Evolutionary conservation across 2,329 filamentous ascomycete species (phyloP), one percentile per base, ranked within the genome.

Genomic region (Cladosporium sp.): DNA sequence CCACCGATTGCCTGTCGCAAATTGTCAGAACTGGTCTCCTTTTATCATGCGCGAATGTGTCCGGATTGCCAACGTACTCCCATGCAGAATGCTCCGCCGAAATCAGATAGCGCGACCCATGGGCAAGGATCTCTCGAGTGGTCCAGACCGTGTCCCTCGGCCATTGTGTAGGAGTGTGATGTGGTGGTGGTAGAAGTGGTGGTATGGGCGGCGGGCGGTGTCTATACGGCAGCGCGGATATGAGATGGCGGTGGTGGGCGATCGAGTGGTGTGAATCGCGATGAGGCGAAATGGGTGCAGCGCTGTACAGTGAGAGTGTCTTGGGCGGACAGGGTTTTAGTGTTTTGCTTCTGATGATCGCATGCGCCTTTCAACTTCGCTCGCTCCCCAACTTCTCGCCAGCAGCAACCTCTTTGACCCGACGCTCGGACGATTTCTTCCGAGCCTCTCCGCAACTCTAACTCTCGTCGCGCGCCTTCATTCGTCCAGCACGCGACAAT

Each of bases 81-180:
- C 94, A 97, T 98, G 77, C 87, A 89, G 76, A 98, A 97, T 65
- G 94, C 95, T 81, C 95, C 95, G 69, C 95, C 95, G 78, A 98
- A 98, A 83, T 99, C 95, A 81, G 93, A 97, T 72, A 98, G 86
- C 70, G 95, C 91, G 76, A 98, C 93, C 89, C 90, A 98, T 65
- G 95, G 95, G 82, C 95, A 98, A 69, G 95, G 95, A 81, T 98
- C 95, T 83, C 95, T 88, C 70, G 91, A 91, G 85, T 98, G 95
- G 88, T 99, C 94, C 91, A 97, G 70, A 61, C 74, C 74, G 67
- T 75, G 74, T 60, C 63, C 56, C 59, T 67, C 66, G 36, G 62
- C 62, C 60, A 63, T 63, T 63, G 62, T 64, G 62, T 32, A 58
- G 43, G 49, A 56, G 36, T 53, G 32, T 64, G 28, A 28, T 28